Base-by-base conservation (phyloP, 1,284 basidiomycete species). In the Apiotrichum montevideense region DNA sequence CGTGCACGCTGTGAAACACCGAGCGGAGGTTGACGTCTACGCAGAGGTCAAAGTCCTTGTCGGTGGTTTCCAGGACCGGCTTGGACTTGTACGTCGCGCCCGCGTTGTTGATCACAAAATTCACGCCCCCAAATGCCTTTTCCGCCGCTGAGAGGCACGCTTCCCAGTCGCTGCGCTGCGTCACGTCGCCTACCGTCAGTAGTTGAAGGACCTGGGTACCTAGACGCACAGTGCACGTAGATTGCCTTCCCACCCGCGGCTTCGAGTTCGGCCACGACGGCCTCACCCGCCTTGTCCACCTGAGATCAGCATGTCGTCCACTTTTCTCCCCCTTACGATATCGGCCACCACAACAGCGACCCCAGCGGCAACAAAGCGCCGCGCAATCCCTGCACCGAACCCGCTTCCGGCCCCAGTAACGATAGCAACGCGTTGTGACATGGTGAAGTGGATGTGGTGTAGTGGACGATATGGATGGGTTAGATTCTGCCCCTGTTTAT, bases 11-110 rank as follows among this genome's bases (percentile, higher is more conserved):
- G 51, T 56, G 56, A 51, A 61, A 61, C 34, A 61, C 35, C 5
- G 51, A 46, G 51, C 56, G 55, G 39, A 61, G 35, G 48, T 61
- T 61, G 52, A 61, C 59, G 55, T 61, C 59, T 9, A 61, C 46
- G 55, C 59, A 61, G 7, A 61, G 51, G 54, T 61, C 59, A 44
- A 61, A 61, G 51, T 58, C 56, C 9, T 21, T 15, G 44, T 58
- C 56, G 35, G 56, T 57, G 14, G 56, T 57, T 35, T 49, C 40
- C 32, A 61, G 54, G 37, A 58, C 56, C 3, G 59, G 59, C 54
- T 61, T 61, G 44, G 56, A 56, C 56, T 61, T 55, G 59, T 61
- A 61, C 34, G 56, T 61, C 50, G 54, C 48, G 40, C 59, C 59
- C 6, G 59, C 59, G 51, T 61, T 61, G 59, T 61, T 61, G 59